Evolutionary conservation across 345 rosid genomes (phyloP).

Genomic region (Leavenworthia alabamica): DNA sequence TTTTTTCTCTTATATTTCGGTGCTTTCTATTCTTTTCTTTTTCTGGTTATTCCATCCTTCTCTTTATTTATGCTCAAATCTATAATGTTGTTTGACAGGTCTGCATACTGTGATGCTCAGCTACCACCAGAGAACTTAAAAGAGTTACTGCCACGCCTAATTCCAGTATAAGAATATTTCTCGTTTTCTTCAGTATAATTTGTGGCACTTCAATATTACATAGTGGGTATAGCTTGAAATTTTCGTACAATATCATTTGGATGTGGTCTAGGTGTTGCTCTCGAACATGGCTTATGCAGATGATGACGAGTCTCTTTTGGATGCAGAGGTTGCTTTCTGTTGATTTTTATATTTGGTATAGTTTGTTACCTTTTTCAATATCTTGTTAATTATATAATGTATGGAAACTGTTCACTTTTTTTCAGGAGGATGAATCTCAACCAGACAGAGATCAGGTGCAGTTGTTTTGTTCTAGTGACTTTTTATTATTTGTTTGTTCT

Average conservation of each 20-base stretch:
- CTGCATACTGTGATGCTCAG: constrained; percentile 83
- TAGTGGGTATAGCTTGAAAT: background rate
- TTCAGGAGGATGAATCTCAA: constrained; percentile 94
- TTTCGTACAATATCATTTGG: constrained; percentile 4
- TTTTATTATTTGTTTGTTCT: too few species aligned
- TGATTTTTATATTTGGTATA: background rate
- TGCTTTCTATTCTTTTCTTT: background rate
- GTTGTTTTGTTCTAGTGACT: too few species aligned
- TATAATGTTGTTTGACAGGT: constrained; percentile 51
- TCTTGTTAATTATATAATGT: background rate
- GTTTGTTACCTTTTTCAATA: constrained; percentile 5
- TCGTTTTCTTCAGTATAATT: constrained; percentile 3
- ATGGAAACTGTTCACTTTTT: constrained; percentile 23
- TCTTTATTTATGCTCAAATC: background rate
- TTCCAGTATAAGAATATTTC: constrained; percentile 51
- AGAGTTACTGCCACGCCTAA: constrained; percentile 75
- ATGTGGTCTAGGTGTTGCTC: constrained; percentile 55
- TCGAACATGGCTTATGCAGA: constrained; percentile 95
- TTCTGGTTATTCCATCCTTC: background rate
- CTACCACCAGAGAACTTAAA: constrained; percentile 67
- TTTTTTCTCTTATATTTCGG: background rate
- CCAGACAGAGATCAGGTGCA: constrained; percentile 98
- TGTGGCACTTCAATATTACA: background rate
- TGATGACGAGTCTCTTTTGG: constrained; percentile 82
- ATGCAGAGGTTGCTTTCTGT: constrained; percentile 62